These are phyloP conservation scores for Clarireedia monteithiana DNA, from an alignment of 2,329 filamentous ascomycete genomes.

Conservation along the genomic window DNA sequence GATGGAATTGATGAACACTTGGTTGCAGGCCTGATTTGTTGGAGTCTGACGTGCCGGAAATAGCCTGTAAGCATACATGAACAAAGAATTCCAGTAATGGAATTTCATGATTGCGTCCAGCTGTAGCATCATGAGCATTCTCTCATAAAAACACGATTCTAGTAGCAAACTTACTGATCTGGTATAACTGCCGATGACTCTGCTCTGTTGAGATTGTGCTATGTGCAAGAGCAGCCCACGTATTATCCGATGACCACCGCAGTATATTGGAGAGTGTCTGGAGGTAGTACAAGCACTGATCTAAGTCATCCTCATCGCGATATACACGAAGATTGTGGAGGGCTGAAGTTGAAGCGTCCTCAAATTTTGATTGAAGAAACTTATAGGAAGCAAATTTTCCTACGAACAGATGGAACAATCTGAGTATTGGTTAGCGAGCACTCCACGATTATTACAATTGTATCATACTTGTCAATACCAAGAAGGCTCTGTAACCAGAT, in stretches of 20 bases:
- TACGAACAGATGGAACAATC: slow-evolving; percentile 54
- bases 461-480: slow-evolving; percentile 52
- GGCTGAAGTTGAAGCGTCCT: slow-evolving; percentile 15
- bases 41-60: slow-evolving; percentile 38
- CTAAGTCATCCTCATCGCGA: slow-evolving; percentile 58
- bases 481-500: slow-evolving; percentile 68
- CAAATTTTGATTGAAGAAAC: slow-evolving; percentile 37
- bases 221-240: slow-evolving; percentile 63
- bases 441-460: neutral
- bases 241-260: slow-evolving; percentile 56
- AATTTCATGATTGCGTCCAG: slow-evolving; percentile 46
- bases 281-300: slow-evolving; percentile 71
- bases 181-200: slow-evolving; percentile 36
- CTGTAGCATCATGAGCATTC: slow-evolving; percentile 30
- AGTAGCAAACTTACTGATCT: slow-evolving; percentile 40
- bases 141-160: neutral
- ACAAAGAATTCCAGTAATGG: slow-evolving; percentile 62
- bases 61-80: slow-evolving; percentile 56
- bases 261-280: slow-evolving; percentile 67
- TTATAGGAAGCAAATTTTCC: slow-evolving; percentile 48
- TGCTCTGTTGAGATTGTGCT: slow-evolving; percentile 45
- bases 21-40: slow-evolving; percentile 33
- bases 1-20: slow-evolving; percentile 60
- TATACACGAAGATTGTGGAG: slow-evolving; percentile 30
- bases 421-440: slow-evolving; percentile 28